Evolutionary conservation across 2,329 filamentous ascomycete species (phyloP).

Genomic region (Chaetomiaceae sp.): DNA sequence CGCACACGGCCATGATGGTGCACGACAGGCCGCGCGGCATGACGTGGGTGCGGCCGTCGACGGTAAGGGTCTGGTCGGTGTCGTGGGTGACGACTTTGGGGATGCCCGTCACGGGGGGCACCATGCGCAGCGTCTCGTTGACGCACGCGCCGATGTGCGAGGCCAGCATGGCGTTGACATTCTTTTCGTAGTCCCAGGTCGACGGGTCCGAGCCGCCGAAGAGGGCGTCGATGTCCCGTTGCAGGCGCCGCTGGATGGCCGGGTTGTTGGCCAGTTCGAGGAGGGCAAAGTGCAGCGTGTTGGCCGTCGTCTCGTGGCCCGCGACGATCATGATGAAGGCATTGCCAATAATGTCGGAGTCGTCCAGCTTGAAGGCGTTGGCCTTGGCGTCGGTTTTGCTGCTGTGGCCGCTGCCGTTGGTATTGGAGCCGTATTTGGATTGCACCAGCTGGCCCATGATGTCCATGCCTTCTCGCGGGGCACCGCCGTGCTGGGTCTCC

Average conservation of each 20-base stretch:
- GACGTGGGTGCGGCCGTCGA: constrained; percentile 54
- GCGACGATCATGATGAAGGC: constrained; percentile 66
- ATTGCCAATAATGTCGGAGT: constrained; percentile 68
- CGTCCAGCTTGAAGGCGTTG: constrained; percentile 38
- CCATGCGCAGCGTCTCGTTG: constrained; percentile 70
- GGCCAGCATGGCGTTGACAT: constrained; percentile 61
- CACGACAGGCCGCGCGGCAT: constrained; percentile 56
- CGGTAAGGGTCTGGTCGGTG: constrained; percentile 52
- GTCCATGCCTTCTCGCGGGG: constrained; percentile 46
- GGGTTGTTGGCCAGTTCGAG: constrained; percentile 64
- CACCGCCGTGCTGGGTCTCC: constrained; percentile 31
- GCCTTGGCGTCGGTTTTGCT: constrained; percentile 3
- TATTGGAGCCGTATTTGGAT: constrained; percentile 36
- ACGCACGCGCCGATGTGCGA: constrained; percentile 70
- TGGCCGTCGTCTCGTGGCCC: constrained; percentile 77
- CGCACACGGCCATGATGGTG: constrained; percentile 50
- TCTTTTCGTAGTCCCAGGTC: constrained; percentile 67
- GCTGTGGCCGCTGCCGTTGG: constrained; percentile 5
- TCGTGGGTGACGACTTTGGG: constrained; percentile 58
- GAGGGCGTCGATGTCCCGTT: constrained; percentile 64
- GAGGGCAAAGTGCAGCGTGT: constrained; percentile 67
- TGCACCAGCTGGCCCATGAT: constrained; percentile 49
- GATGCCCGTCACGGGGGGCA: constrained; percentile 67
- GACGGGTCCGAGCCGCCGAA: constrained; percentile 54
- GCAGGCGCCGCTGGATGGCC: constrained; percentile 59